phyloP scores from a whole-genome alignment of 495 filamentous ascomycete species.

The Xeromyces bisporus region DNA sequence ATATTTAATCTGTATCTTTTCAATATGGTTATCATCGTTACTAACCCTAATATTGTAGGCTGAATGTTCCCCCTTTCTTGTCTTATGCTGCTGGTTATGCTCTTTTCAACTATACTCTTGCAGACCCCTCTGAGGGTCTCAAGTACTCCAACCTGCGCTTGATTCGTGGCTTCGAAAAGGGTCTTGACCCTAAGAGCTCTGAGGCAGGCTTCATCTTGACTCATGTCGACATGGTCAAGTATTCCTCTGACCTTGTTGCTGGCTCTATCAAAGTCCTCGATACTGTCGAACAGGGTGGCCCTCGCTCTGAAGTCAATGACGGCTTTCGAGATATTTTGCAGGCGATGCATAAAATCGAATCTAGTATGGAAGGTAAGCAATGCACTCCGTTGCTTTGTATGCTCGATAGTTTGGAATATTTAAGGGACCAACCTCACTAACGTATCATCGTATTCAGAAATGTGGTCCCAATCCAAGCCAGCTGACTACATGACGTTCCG shows the following conservation, averaged over 20 bases:
- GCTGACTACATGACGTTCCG: slow-evolving; percentile 65
- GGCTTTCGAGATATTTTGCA: slow-evolving; percentile 42
- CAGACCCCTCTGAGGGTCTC: slow-evolving; percentile 45
- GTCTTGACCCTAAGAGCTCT: slow-evolving; percentile 68
- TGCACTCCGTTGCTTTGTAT: too few species aligned
- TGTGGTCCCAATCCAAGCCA: slow-evolving; percentile 77
- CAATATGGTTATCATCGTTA: not conserved
- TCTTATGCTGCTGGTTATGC: slow-evolving; percentile 86
- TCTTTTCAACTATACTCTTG: slow-evolving; percentile 72
- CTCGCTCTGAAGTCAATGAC: slow-evolving; percentile 41
- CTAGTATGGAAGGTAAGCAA: slow-evolving; percentile 54
- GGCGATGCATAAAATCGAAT: slow-evolving; percentile 54
- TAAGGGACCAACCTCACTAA: slow-evolving; percentile 6
- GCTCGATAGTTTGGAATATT: too few species aligned
- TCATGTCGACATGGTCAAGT: slow-evolving; percentile 69
- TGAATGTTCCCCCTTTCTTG: slow-evolving; percentile 63
- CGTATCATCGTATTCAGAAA: slow-evolving; percentile 27
- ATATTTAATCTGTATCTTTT: not conserved
- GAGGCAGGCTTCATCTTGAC: slow-evolving; percentile 82
- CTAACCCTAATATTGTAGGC: slow-evolving; percentile 8
- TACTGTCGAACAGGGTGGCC: slow-evolving; percentile 29
- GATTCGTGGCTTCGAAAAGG: slow-evolving; percentile 76
- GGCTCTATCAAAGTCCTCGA: slow-evolving; percentile 49
- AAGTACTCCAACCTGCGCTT: slow-evolving; percentile 61
- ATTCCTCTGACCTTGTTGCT: slow-evolving; percentile 53